Base-by-base conservation (phyloP, 2,329 filamentous ascomycete species). In the Pseudogymnoascus sp. region DNA sequence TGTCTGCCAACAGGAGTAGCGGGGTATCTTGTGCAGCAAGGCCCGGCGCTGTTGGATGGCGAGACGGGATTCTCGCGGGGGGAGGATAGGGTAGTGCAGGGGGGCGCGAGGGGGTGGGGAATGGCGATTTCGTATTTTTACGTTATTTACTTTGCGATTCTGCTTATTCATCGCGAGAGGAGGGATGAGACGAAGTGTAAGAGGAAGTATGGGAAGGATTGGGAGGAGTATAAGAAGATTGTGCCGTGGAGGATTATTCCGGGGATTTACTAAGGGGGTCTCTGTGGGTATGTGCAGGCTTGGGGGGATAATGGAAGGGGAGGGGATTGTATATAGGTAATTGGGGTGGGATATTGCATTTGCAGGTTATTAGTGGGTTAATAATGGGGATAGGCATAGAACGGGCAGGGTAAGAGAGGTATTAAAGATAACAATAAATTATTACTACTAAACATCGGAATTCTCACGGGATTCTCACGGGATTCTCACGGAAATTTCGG, bases 51-150 rank as follows among this genome's bases (percentile, higher is more conserved):
- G 36, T 79, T 88, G 16, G 79, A 83, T 2, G 79, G 81, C 1
- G 77, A 81, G 61, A 82, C 81, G 8, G 81, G 85, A 0, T 79
- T 84, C 65, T 81, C 84, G 65, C 69, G 68, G 31, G 78, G 76
- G 62, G 76, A 77, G 37, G 51, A 31, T 5, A 60, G 25, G 8
- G 31, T 60, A 2, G 31, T 60, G 25, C 87, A 87, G 63, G 90
- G 88, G 37, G 85, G 87, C 25, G 88, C 90, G 34, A 85, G 83
- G 70, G 93, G 92, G 21, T 96, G 90, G 85, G 92, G 89, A 57
- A 92, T 93, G 77, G 79, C 93, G 54, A 85, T 97, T 69, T 96
- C 93, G 0, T 98, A 97, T 79, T 97, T 97, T 75, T 98, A 96
- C 78, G 82, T 97, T 70, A 72, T 96, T 6, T 98, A 97, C 79